Percentiles rank a stretch among this genome's conserved stretches.
Conservation (phyloP, 305 asterid species). For the Fraxinus sp. region DNA sequence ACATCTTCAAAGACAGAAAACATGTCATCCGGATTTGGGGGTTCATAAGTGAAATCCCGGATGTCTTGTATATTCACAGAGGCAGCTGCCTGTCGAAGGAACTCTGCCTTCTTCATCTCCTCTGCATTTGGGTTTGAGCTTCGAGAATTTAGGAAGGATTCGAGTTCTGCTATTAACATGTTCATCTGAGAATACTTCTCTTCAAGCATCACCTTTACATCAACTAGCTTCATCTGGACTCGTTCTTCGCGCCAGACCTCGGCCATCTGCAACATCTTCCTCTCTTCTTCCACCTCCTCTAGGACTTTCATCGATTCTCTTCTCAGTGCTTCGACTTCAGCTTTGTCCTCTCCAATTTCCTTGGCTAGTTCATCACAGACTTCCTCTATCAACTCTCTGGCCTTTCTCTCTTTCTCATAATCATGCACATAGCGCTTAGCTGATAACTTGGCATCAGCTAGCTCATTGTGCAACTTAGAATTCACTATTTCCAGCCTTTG, state of each 20-base stretch:
- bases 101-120: constrained; percentile 60
- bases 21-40: constrained; percentile 74
- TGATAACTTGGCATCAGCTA: constrained; percentile 66
- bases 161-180: constrained; percentile 48
- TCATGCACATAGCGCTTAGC: constrained; percentile 78
- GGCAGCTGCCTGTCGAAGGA: constrained; percentile 57
- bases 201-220: constrained; percentile 90
- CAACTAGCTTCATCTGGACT: constrained; percentile 84
- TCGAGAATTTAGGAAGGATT: constrained; percentile 50
- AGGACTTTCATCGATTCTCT: constrained; percentile 61
- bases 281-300: constrained; percentile 93
- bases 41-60: constrained; percentile 71
- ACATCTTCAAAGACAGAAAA: constrained; percentile 69
- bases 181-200: constrained; percentile 76
- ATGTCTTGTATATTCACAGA: constrained; percentile 67
- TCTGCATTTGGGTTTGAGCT: constrained; percentile 35
- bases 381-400: constrained; percentile 83
- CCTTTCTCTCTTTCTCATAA: constrained; percentile 78
- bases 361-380: constrained; percentile 93
- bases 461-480: constrained; percentile 71
- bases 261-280: constrained; percentile 95
- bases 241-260: constrained; percentile 99
- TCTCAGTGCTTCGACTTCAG: constrained; percentile 74
- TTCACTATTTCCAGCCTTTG: constrained; percentile 82
- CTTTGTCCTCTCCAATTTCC: constrained; percentile 85